A percentile compares a stretch with the other conserved stretches of the same genome.
These are phyloP conservation scores for Pugionium dolabratum DNA, from an alignment of 345 rosid genomes.

Conservation along the genomic window DNA sequence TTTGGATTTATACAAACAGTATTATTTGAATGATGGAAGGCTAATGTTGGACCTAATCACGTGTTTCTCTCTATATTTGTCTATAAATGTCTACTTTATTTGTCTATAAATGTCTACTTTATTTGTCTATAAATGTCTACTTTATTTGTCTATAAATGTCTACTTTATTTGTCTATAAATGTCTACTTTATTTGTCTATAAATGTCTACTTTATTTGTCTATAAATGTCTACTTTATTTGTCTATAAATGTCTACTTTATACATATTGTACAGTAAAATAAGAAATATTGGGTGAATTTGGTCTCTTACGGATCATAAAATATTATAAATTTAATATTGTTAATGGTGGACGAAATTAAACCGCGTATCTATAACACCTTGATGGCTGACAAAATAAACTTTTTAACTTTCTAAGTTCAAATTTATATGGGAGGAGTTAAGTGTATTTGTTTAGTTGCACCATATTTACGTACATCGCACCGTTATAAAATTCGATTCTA, in stretches of 20 bases:
- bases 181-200: background rate
- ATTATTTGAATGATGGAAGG: background rate
- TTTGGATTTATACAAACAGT: background rate
- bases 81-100: slow-evolving; percentile 6
- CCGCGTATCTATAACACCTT: background rate
- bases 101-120: too few species aligned
- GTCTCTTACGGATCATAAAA: background rate
- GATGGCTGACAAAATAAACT: slow-evolving; percentile 11
- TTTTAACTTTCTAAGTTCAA: slow-evolving; percentile 12
- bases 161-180: background rate
- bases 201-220: too few species aligned
- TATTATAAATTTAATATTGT: too few species aligned
- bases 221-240: too few species aligned
- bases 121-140: too few species aligned
- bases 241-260: background rate
- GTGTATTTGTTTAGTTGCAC: too few species aligned
- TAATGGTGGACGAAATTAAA: too few species aligned
- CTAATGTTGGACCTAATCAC: slow-evolving; percentile 19
- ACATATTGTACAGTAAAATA: background rate
- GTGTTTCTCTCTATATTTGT: background rate
- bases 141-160: too few species aligned
- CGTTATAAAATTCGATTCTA: too few species aligned
- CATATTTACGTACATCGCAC: too few species aligned
- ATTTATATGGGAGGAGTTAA: too few species aligned
- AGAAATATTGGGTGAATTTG: background rate